phyloP scores from a whole-genome alignment of 257 asterid genomes.

The Gentiana straminea region DNA sequence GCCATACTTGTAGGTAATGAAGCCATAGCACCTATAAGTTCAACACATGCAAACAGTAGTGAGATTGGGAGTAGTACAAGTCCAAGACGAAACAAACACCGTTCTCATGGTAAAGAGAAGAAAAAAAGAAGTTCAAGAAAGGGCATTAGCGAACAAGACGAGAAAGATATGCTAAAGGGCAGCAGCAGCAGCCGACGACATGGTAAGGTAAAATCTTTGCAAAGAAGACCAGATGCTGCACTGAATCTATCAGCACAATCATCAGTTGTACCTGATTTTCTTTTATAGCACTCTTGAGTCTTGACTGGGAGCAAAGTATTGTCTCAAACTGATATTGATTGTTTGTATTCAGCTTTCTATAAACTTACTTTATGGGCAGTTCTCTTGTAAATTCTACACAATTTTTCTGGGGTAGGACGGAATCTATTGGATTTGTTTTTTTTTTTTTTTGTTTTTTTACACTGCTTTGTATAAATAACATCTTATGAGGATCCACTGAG shows the following conservation, averaged over 20 bases:
- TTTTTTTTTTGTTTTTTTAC: not conserved
- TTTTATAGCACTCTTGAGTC: slow-evolving; percentile 38
- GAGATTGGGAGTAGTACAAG: slow-evolving; percentile 21
- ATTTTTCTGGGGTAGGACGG: not conserved
- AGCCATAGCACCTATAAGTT: slow-evolving; percentile 30
- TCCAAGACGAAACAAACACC: slow-evolving; percentile 41
- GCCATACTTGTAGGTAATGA: slow-evolving; percentile 79
- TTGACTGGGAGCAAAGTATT: not conserved
- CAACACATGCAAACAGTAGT: slow-evolving; percentile 15
- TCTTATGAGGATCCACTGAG: not conserved
- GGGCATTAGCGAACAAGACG: slow-evolving; percentile 41
- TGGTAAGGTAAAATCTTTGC: slow-evolving; percentile 54
- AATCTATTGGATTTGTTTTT: not conserved
- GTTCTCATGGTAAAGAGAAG: slow-evolving; percentile 47
- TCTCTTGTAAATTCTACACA: slow-evolving; percentile 9
- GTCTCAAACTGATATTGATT: not conserved
- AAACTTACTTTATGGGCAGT: slow-evolving; percentile 4
- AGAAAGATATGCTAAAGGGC: slow-evolving; percentile 36
- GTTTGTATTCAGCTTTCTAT: not conserved
- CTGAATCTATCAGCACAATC: slow-evolving; percentile 38
- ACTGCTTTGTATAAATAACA: slow-evolving; percentile 5
- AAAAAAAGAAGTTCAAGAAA: slow-evolving; percentile 33
- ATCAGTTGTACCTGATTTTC: slow-evolving; percentile 78
- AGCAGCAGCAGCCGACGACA: slow-evolving; percentile 31
- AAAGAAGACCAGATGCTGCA: slow-evolving; percentile 43